These are phyloP conservation scores for Gynostemma pentaphyllum DNA, from an alignment of 306 rosid genomes.

Conservation along the genomic window DNA sequence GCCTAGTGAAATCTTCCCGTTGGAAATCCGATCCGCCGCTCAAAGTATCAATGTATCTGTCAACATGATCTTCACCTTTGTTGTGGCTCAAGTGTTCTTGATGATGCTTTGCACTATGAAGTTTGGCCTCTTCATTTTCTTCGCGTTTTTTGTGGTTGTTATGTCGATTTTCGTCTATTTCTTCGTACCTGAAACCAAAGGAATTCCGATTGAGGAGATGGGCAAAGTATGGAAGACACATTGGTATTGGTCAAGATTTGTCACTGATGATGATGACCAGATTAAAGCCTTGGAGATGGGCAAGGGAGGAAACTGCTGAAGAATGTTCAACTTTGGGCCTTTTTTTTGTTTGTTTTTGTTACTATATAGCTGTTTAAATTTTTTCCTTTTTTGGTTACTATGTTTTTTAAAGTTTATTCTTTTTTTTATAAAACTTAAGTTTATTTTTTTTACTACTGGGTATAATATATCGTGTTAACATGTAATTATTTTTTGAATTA, in stretches of 20 bases:
- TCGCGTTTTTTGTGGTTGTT: conserved; percentile 60
- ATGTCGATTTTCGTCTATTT: conserved; percentile 47
- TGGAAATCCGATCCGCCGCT: conserved; percentile 87
- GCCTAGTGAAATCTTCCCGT: conserved; percentile 87
- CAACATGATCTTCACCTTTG: conserved; percentile 82
- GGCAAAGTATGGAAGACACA: conserved; percentile 58
- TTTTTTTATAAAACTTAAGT: no score
- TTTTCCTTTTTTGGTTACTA: no score
- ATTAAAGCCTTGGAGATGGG: conserved; percentile 5
- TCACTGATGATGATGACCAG: conserved; percentile 21
- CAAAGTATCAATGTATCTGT: conserved; percentile 78
- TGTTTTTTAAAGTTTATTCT: no score
- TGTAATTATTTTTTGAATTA: no score
- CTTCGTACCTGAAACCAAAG: conserved; percentile 76
- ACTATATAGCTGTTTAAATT: no score
- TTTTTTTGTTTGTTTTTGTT: no score
- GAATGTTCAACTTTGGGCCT: background rate
- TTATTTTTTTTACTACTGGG: no score
- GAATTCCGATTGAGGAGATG: conserved; percentile 94
- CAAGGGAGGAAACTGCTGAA: background rate
- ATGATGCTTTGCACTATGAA: conserved; percentile 77
- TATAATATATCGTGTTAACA: no score
- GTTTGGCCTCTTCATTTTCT: conserved; percentile 79
- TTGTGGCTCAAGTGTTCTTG: conserved; percentile 65
- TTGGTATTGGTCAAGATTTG: conserved; percentile 62